Evolutionary conservation across 2,329 filamentous ascomycete genomes (phyloP), one percentile per base, ranked within the genome.

Genomic region (Zymoseptoria pseudotritici): DNA sequence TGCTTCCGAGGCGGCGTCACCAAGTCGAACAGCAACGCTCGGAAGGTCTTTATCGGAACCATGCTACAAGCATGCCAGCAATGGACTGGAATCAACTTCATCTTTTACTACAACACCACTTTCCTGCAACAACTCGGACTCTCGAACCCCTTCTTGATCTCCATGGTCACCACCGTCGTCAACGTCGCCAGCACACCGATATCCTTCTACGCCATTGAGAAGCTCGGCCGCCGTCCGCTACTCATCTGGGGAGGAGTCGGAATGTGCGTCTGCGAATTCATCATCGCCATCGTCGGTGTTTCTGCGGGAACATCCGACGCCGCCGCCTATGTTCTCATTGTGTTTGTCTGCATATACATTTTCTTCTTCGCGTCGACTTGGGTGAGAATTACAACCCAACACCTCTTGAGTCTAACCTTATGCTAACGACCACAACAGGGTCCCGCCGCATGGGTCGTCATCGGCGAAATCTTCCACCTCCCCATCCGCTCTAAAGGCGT

Each of bases 331-430:
- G 65, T 66, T 58, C 70, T 92, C 79, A 91, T 96, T 65, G 84
- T 89, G 61, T 94, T 95, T 77, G 93, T 94, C 71, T 90, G 88
- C 78, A 85, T 96, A 77, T 94, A 92, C 82, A 91, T 96, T 80
- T 91, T 90, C 82, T 93, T 87, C 81, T 96, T 96, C 74, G 91
- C 91, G 54, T 86, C 83, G 58, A 95, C 90, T 63, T 95, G 90
- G 90, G 59, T 62, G 55, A 24, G 56, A 31, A 3, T 9, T 57
- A n/a, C 17, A 7, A 17, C 7, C 17, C 17, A 29, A 29, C 19
- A 8, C 8, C 6, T 42, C 19, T 26, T 6, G 9, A 3, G 10
- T 50, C 58, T 59, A 26, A 61, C 54, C 11, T 11, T 19, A 7
- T 46, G 7, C 17, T 46, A 17, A 46, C 13, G 7, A n/a, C 13